phyloP scores from a whole-genome alignment of 257 asterid genomes.

The Solanum dulcamara region DNA sequence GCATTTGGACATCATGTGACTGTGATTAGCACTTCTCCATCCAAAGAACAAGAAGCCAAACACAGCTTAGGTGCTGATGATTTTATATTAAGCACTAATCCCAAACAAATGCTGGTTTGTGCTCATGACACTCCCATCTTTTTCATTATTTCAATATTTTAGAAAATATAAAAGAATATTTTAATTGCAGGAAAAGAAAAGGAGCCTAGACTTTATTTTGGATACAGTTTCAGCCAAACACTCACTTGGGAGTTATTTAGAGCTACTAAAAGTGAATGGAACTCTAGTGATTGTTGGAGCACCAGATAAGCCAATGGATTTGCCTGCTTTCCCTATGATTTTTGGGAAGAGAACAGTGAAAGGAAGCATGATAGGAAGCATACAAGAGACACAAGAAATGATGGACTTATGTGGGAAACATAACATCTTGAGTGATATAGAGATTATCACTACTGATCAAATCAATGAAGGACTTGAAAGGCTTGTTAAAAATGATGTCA shows the following conservation, averaged over 20 bases:
- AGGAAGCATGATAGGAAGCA: conserved; percentile 81
- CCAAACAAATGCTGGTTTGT: conserved; percentile 55
- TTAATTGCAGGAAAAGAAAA: conserved; percentile 30
- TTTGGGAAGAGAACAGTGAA: conserved; percentile 81
- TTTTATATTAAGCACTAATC: conserved; percentile 55
- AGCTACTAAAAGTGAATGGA: conserved; percentile 65
- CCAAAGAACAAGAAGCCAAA: conserved; percentile 71
- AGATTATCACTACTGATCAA: conserved; percentile 35
- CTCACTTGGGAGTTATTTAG: conserved; percentile 55
- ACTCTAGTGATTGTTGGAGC: conserved; percentile 77
- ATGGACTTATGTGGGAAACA: conserved; percentile 59
- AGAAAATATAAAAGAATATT: background rate
- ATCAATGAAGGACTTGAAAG: conserved; percentile 61
- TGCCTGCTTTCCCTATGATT: conserved; percentile 68
- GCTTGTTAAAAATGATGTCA: conserved; percentile 64
- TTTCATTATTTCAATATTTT: background rate
- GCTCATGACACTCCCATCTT: background rate
- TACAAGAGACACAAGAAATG: conserved; percentile 83
- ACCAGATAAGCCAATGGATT: conserved; percentile 72
- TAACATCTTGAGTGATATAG: conserved; percentile 63
- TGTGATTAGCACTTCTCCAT: conserved; percentile 71
- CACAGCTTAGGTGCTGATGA: conserved; percentile 64
- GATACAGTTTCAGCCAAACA: conserved; percentile 73
- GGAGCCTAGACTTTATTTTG: conserved; percentile 60
- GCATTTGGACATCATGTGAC: conserved; percentile 77